Percentiles rank a stretch among this genome's conserved stretches.
These are phyloP conservation scores for Saccharomycopsis hybrid DNA, from an alignment of 1,139 yeast genomes.

Conservation along the genomic window DNA sequence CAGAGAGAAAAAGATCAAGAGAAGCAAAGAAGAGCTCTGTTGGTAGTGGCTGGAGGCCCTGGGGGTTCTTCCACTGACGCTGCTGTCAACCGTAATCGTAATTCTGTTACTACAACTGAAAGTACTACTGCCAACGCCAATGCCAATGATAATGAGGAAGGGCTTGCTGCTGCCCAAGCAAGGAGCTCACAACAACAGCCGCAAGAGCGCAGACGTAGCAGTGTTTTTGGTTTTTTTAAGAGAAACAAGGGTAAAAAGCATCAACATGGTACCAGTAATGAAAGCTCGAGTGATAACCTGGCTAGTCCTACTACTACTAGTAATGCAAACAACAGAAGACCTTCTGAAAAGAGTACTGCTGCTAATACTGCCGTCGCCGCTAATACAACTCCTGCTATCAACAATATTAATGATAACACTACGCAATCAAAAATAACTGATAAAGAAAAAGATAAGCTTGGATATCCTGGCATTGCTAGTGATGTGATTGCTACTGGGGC, in stretches of 20 bases:
- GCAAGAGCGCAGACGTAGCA: too few relatives aligned
- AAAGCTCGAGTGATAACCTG: too few relatives aligned
- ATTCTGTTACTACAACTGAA: not conserved
- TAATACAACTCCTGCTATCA: not conserved
- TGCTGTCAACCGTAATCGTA: not conserved
- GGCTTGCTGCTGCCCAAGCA: not conserved
- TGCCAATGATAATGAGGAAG: not conserved
- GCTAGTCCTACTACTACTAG: too few relatives aligned
- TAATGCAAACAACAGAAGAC: too few relatives aligned
- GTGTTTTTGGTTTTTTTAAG: too few relatives aligned
- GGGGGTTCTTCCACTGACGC: not conserved
- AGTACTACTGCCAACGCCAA: not conserved
- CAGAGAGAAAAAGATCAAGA: not conserved
- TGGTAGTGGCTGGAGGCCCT: not conserved
- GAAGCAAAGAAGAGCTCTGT: not conserved
- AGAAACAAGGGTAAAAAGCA: too few relatives aligned
- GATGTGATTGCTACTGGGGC: not conserved
- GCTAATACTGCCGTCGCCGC: not conserved
- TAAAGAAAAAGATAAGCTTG: too few relatives aligned
- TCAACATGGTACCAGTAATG: too few relatives aligned
- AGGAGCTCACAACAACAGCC: too few relatives aligned
- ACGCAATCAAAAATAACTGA: too few relatives aligned
- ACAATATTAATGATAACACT: not conserved
- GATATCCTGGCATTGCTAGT: too few relatives aligned
- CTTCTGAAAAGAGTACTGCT: not conserved